These are phyloP conservation scores for Candida fluviatilis DNA, from an alignment of 805 yeast genomes.

Conservation along the genomic window DNA sequence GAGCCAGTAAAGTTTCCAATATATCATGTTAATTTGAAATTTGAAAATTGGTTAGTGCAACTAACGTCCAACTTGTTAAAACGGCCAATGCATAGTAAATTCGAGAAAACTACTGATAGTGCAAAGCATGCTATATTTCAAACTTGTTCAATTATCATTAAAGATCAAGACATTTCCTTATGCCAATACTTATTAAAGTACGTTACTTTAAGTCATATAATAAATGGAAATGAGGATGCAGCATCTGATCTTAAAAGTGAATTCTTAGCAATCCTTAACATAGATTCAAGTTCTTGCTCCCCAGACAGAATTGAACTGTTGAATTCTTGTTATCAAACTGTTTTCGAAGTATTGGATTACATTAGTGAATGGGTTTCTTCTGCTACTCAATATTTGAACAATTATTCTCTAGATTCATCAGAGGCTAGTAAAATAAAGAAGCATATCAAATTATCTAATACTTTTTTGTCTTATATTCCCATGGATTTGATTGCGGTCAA, in stretches of 20 bases:
- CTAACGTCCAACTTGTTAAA: slow-evolving; percentile 66
- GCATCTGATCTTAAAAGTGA: slow-evolving; percentile 52
- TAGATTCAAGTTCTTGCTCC: slow-evolving; percentile 39
- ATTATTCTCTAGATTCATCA: slow-evolving; percentile 13
- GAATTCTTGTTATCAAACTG: slow-evolving; percentile 63
- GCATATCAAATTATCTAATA: slow-evolving; percentile 32
- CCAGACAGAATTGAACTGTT: slow-evolving; percentile 56
- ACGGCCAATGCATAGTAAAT: slow-evolving; percentile 21
- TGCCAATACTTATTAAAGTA: slow-evolving; percentile 76
- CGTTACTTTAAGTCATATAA: slow-evolving; percentile 59
- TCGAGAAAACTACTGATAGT: slow-evolving; percentile 10
- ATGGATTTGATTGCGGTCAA: slow-evolving; percentile 68
- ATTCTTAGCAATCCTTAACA: slow-evolving; percentile 52
- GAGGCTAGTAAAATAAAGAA: slow-evolving; percentile 21
- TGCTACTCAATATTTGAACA: slow-evolving; percentile 29
- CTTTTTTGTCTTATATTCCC: slow-evolving; percentile 55
- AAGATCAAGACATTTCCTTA: slow-evolving; percentile 66
- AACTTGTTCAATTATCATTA: slow-evolving; percentile 55
- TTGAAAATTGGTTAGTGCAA: slow-evolving; percentile 67
- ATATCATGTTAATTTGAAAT: slow-evolving; percentile 50
- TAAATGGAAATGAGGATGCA: slow-evolving; percentile 38
- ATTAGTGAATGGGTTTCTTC: slow-evolving; percentile 70
- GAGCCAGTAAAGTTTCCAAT: slow-evolving; percentile 58
- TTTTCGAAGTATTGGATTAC: slow-evolving; percentile 79
- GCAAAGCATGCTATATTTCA: slow-evolving; percentile 44